Base-by-base conservation (phyloP, 768 basidiomycete genomes). In the Lyophyllum atratum region DNA sequence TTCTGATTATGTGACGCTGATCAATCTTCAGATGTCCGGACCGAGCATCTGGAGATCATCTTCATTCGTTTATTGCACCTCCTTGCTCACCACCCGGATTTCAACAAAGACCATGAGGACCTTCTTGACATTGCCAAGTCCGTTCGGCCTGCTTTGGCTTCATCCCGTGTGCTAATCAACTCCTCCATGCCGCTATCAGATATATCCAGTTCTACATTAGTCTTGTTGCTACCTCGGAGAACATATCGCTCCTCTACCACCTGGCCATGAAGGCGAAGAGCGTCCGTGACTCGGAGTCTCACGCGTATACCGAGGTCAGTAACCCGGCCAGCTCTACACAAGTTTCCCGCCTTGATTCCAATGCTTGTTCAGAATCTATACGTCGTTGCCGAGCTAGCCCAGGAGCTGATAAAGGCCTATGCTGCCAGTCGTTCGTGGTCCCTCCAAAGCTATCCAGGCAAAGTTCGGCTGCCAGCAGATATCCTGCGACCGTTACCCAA, bases 31-130 rank as follows among this genome's bases (percentile, higher is more conserved):
- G 89, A 74, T 14, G 64, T 83, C 26, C 79, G 82, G 43, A 74
- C 92, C 15, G 80, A 86, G n/a, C 73, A 84, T 49, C 80, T 95
- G 54, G 96, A 98, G 69, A 74, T 89, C 54, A 84, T 89, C 1
- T 91, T 98, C 63, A 83, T 95, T 42, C 88, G 96, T 12, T 73
- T 98, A 4, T 79, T 98, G 10, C 91, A 95, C 66, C 72, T 95
- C 0, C 78, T 98, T 4, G 93, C 95, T 0, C 95, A 97, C 67
- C 97, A 99, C 68, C 96, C 96, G 4, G 97, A 99, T 71, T 95
- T 94, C 64, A 80, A 79, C 19, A 80, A 77, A 43, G 78, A 80
- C 2, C 80, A 83, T 34, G 89, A 91, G 31, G 86, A 87, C 40
- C 70, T 95, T 34, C 76, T 84, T 31, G 88, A 91, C 64, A 87